phyloP scores from a whole-genome alignment of 1,284 basidiomycete species.

The Austropuccinia psidii region DNA sequence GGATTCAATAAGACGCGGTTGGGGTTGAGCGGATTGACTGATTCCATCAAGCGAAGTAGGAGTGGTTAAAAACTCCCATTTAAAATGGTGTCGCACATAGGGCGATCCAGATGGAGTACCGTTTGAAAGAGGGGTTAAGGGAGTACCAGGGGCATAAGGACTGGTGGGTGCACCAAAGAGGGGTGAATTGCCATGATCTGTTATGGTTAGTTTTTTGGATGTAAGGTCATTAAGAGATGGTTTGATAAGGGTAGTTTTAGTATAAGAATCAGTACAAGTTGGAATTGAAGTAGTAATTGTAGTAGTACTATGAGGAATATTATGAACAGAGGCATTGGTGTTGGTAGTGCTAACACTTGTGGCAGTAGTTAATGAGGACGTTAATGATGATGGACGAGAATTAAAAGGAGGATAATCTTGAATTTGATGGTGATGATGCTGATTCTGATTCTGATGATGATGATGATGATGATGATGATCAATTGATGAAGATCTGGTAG shows the following conservation, averaged over 20 bases:
- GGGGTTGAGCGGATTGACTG: not conserved
- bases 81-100: slow-evolving; percentile 29
- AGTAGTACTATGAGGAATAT: too few species aligned
- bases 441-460: not conserved
- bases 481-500: not conserved
- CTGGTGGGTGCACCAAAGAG: slow-evolving; percentile 6
- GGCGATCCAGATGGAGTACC: not conserved
- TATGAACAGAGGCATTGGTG: too few species aligned
- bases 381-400: not conserved
- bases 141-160: slow-evolving; percentile 11
- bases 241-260: too few species aligned
- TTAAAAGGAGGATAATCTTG: not conserved
- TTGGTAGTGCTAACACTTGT: too few species aligned
- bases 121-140: not conserved
- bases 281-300: too few species aligned
- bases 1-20: slow-evolving; percentile 24
- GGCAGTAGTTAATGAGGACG: too few species aligned
- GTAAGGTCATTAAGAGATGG: too few species aligned
- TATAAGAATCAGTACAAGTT: too few species aligned
- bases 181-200: not conserved
- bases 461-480: not conserved
- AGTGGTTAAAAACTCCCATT: slow-evolving; percentile 24
- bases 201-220: too few species aligned
- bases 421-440: not conserved
- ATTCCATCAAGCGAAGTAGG: not conserved